Evolutionary conservation across 1,139 yeast species (phyloP), one percentile per base, ranked within the genome.

Genomic region (Debaryomycetaceae sp.): DNA sequence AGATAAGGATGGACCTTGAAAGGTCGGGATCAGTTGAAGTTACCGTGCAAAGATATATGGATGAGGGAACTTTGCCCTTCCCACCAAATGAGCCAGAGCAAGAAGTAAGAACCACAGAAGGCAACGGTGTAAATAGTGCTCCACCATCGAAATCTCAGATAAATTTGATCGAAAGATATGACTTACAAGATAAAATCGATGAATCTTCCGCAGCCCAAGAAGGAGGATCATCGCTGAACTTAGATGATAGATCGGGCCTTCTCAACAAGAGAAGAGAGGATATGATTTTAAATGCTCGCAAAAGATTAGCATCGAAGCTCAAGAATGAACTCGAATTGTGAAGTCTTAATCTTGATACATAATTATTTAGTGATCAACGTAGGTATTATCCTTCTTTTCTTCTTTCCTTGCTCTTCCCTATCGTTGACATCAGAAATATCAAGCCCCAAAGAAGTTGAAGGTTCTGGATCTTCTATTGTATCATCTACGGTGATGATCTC

Each of bases 1-100:
- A 87, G 60, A 88, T 91, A 49, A 70, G 79, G 48, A 68, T 72
- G 49, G 88, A 82, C 56, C 67, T 80, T 52, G 79, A 81, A 56
- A 73, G 80, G 46, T 78, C 95, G 0, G 96, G 96, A 1, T 83
- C 87, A 6, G 91, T 91, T 1, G 93, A 88, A 60, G 76, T 66
- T 8, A 90, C 98, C 0, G 82, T 90, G 20, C 88, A 89, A 46
- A 73, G 83, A 43, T 84, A 74, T 49, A 69, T 89, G 67, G 76
- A 79, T 42, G 76, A 76, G 36, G 90, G 89, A 3, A 66, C 71
- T 5, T 74, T 87, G 46, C 93, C 95, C 11, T 70, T 68, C 47
- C 87, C 93, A 5, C 86, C 88, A n/a, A 76, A 72, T 1, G 64
- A 64, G 48, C 50, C 49, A 30, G 38, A 51, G n/a, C 41, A 40